Base-by-base conservation (phyloP, 2,329 filamentous ascomycete species). In the Didymosphaeria variabile region DNA sequence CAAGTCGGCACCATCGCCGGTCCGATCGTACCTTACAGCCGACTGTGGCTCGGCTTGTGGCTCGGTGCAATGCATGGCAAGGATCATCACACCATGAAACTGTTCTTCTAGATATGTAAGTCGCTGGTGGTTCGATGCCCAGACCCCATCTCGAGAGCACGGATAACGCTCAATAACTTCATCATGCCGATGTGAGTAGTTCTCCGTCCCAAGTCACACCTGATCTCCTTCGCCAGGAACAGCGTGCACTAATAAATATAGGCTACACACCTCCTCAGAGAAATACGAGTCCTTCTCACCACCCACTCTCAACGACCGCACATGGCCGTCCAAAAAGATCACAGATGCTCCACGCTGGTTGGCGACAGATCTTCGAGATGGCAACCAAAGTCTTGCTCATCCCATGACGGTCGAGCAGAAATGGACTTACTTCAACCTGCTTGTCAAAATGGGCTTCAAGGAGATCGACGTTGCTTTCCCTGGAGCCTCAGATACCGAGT, bases 381-480 rank as follows among this genome's bases (percentile, higher is more conserved):
- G 94, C 59, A 97, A 97, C 84, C 94, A 97, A 83, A 94, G 90
- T 79, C 84, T 97, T 79, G 89, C 92, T 34, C 92, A 97, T 78
- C 94, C 94, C 66, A 97, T 98, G 94, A 91, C 92, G 83, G 93
- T 93, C 68, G 92, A 97, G 52, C 93, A 97, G 84, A 98, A 98
- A 82, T 95, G 91, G 88, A 85, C 86, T 62, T 98, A 94, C 85
- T 98, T 98, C 85, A 89, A 94, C 80, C 95, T 97, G 93, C 88
- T 98, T 57, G 88, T 90, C 73, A 89, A 94, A 63, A 86, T 97
- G 52, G 94, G 94, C 70, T 98, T 96, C 86, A 98, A 97, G 82
- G 94, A 98, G 81, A 97, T 98, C 67, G 94, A 98, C 78, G 91
- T 97, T 19, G 95, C 93, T 4, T 98, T 97, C 81, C 94, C 94